Conservation (phyloP, 2,329 filamentous ascomycete species). For the Pleurostoma richardsiae region DNA sequence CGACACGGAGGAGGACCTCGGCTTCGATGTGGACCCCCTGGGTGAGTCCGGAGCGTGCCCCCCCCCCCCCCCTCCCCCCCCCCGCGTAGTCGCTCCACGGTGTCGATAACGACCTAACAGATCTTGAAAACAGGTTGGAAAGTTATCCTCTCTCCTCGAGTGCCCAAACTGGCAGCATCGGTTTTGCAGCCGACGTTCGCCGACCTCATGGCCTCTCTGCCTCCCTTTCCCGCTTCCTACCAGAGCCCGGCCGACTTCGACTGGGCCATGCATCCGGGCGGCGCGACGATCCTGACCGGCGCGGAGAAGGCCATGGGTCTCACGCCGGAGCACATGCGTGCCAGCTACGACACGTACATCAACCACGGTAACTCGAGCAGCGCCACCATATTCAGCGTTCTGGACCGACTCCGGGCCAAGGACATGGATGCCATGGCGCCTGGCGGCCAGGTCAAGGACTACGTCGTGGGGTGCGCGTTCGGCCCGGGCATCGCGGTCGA, state of each 20-base stretch:
- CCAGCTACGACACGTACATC: slow-evolving; percentile 65
- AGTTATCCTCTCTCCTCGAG: slow-evolving; percentile 56
- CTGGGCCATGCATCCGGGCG: slow-evolving; percentile 70
- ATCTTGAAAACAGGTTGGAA: slow-evolving; percentile 49
- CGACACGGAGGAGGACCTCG: slow-evolving; percentile 56
- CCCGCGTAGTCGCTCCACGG: too few relatives aligned
- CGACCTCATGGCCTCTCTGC: slow-evolving; percentile 42
- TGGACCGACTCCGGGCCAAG: slow-evolving; percentile 54
- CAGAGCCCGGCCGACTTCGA: slow-evolving; percentile 55
- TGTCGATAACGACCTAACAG: neutral
- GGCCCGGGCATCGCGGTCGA: slow-evolving; percentile 65
- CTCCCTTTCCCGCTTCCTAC: slow-evolving; percentile 37
- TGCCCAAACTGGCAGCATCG: slow-evolving; percentile 50
- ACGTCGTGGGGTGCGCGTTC: slow-evolving; percentile 64
- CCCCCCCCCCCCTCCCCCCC: too few relatives aligned
- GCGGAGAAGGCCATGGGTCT: slow-evolving; percentile 55
- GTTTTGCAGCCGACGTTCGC: slow-evolving; percentile 49
- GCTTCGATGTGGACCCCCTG: slow-evolving; percentile 59
- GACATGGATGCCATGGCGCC: slow-evolving; percentile 56
- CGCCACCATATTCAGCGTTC: slow-evolving; percentile 63
- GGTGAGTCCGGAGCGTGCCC: slow-evolving; percentile 37
- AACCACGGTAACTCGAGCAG: slow-evolving; percentile 66
- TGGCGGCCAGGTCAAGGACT: slow-evolving; percentile 42
- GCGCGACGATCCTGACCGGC: slow-evolving; percentile 60
- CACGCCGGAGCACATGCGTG: slow-evolving; percentile 58